These are phyloP conservation scores for Nidula niveotomentosa DNA, from an alignment of 1,284 basidiomycete genomes.

Conservation along the genomic window DNA sequence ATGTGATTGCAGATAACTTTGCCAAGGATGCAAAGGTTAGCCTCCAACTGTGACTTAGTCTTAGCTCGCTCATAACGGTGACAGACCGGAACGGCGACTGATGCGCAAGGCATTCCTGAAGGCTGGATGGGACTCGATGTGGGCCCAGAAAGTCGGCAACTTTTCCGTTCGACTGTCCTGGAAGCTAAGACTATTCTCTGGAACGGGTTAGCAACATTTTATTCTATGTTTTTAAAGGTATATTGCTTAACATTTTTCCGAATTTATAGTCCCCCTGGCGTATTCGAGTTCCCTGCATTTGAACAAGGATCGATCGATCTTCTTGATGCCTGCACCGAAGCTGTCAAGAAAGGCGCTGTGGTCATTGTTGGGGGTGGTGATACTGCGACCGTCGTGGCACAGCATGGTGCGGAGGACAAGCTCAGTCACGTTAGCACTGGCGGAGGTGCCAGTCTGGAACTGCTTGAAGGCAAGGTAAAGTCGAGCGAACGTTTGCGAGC, in stretches of 20 bases:
- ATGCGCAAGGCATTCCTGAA: constrained; percentile 86
- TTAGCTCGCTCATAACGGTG: background rate
- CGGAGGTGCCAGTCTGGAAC: constrained; percentile 93
- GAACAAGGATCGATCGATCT: constrained; percentile 85
- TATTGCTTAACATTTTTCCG: constrained; percentile 5
- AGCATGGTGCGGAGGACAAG: constrained; percentile 82
- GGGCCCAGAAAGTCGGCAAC: constrained; percentile 79
- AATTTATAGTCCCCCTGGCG: constrained; percentile 79
- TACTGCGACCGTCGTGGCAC: constrained; percentile 89
- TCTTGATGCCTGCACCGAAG: constrained; percentile 87
- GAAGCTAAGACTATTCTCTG: constrained; percentile 97
- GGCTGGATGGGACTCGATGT: constrained; percentile 96
- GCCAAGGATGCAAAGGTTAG: constrained; percentile 86
- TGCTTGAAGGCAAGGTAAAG: constrained; percentile 93
- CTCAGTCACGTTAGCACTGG: constrained; percentile 97
- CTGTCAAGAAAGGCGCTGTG: constrained; percentile 83
- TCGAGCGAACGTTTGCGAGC: background rate
- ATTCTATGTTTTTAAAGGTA: constrained; percentile 6
- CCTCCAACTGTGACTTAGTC: background rate
- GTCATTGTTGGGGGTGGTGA: constrained; percentile 97
- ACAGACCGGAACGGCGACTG: constrained; percentile 77
- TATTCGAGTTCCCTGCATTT: constrained; percentile 96
- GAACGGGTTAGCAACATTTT: constrained; percentile 72
- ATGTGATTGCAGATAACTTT: constrained; percentile 94
- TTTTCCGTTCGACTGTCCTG: constrained; percentile 81